phyloP scores from a whole-genome alignment of 1,284 basidiomycete genomes.

The Trichosporon asahii region DNA sequence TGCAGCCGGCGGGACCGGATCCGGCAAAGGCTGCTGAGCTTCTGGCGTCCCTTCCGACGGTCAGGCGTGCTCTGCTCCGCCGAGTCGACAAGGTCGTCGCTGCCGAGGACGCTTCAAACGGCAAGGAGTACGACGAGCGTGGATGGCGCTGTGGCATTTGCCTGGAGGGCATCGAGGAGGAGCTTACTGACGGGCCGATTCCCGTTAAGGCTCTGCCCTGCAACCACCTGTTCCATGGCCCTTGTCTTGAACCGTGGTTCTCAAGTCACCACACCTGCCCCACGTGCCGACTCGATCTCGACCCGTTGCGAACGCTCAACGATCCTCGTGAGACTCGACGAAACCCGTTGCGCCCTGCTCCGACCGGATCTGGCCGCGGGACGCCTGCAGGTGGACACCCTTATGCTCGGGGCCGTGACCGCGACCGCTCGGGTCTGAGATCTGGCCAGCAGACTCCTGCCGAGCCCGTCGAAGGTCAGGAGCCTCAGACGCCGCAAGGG shows the following conservation, averaged over 20 bases:
- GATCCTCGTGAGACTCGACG: slow-evolving; percentile 24
- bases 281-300: slow-evolving; percentile 49
- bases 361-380: slow-evolving; percentile 23
- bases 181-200: slow-evolving; percentile 21
- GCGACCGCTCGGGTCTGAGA: not conserved
- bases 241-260: slow-evolving; percentile 49
- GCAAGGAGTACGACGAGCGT: slow-evolving; percentile 27
- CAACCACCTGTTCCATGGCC: slow-evolving; percentile 49
- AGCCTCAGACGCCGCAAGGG: not conserved
- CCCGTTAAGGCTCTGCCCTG: slow-evolving; percentile 48
- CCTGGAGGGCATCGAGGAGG: slow-evolving; percentile 35
- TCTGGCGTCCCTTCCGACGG: slow-evolving; percentile 38
- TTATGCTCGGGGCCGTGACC: slow-evolving; percentile 27
- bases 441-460: slow-evolving; percentile 11
- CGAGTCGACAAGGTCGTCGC: slow-evolving; percentile 39
- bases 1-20: slow-evolving; percentile 23
- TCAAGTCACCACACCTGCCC: slow-evolving; percentile 48
- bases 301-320: slow-evolving; percentile 45
- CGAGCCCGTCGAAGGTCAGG: not conserved
- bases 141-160: slow-evolving; percentile 49
- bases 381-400: slow-evolving; percentile 28
- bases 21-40: slow-evolving; percentile 46
- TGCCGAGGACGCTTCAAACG: slow-evolving; percentile 34
- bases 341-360: slow-evolving; percentile 31
- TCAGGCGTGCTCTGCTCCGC: slow-evolving; percentile 33